phyloP scores from a whole-genome alignment of 495 filamentous ascomycete species.

The Schizothecium vesticola region DNA sequence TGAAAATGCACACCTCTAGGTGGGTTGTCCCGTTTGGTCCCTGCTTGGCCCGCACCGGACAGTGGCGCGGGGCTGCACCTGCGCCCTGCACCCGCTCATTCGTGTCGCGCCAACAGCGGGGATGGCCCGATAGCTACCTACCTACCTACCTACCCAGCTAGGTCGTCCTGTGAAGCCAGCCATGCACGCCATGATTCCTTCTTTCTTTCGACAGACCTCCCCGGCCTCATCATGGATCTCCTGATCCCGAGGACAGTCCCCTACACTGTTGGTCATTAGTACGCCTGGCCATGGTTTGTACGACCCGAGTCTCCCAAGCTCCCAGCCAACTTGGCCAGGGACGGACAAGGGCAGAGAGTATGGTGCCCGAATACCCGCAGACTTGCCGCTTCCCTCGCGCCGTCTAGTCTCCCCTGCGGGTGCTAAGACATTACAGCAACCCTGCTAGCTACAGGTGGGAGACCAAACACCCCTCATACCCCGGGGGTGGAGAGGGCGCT shows the following conservation, averaged over 20 bases:
- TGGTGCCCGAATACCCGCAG: not conserved
- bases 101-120: not conserved
- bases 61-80: too few relatives aligned
- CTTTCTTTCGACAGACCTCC: not conserved
- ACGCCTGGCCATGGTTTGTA: not conserved
- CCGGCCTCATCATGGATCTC: not conserved
- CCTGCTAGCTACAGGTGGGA: not conserved
- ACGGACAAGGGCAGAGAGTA: not conserved
- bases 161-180: not conserved
- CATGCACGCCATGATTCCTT: not conserved
- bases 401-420: not conserved
- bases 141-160: too few relatives aligned
- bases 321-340: not conserved
- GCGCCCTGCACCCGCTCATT: too few relatives aligned
- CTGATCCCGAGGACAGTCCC: not conserved
- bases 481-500: conserved; percentile 10
- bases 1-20: not conserved
- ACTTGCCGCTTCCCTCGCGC: not conserved
- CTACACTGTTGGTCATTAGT: not conserved
- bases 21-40: too few relatives aligned
- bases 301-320: not conserved
- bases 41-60: too few relatives aligned
- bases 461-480: too few relatives aligned
- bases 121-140: too few relatives aligned
- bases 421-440: not conserved